These are phyloP conservation scores for Cytospora mali DNA, from an alignment of 2,329 filamentous ascomycete species.

Conservation along the genomic window DNA sequence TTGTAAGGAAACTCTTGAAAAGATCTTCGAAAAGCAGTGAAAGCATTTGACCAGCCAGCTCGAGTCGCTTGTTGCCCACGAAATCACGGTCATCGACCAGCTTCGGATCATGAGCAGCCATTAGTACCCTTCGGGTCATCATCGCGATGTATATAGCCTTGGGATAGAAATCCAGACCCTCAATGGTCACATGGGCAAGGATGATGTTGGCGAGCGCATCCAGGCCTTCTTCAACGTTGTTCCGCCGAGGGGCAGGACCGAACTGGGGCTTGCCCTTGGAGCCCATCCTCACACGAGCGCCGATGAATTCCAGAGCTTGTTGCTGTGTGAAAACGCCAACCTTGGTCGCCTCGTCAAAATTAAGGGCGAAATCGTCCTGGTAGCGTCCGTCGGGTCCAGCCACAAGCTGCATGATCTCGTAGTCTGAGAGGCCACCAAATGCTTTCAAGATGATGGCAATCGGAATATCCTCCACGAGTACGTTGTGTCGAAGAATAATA, in stretches of 20 bases:
- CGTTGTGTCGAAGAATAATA: conserved; percentile 89
- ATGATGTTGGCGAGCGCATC: conserved; percentile 92
- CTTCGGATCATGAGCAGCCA: conserved; percentile 87
- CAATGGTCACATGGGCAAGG: conserved; percentile 90
- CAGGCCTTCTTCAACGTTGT: conserved; percentile 86
- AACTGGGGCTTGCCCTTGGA: conserved; percentile 61
- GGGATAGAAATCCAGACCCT: conserved; percentile 91
- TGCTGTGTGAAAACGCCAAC: conserved; percentile 89
- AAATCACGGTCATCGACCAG: conserved; percentile 97
- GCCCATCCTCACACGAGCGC: conserved; percentile 84
- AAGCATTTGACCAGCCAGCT: conserved; percentile 91
- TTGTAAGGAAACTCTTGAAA: conserved; percentile 91
- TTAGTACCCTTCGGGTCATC: conserved; percentile 95
- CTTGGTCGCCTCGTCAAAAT: conserved; percentile 89
- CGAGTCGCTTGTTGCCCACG: conserved; percentile 94
- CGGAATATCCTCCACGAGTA: conserved; percentile 89
- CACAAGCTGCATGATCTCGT: conserved; percentile 90
- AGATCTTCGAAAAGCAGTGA: conserved; percentile 95
- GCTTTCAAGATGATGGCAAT: conserved; percentile 93
- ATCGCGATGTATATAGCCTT: conserved; percentile 95
- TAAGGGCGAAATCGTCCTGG: conserved; percentile 92
- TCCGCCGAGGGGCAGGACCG: conserved; percentile 64
- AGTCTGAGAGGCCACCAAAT: conserved; percentile 89
- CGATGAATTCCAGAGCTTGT: conserved; percentile 92
- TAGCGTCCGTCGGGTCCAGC: conserved; percentile 85